These are phyloP conservation scores for Globisporangium acanthophoron DNA, from an alignment of 352 stramenopile species.

Conservation along the genomic window DNA sequence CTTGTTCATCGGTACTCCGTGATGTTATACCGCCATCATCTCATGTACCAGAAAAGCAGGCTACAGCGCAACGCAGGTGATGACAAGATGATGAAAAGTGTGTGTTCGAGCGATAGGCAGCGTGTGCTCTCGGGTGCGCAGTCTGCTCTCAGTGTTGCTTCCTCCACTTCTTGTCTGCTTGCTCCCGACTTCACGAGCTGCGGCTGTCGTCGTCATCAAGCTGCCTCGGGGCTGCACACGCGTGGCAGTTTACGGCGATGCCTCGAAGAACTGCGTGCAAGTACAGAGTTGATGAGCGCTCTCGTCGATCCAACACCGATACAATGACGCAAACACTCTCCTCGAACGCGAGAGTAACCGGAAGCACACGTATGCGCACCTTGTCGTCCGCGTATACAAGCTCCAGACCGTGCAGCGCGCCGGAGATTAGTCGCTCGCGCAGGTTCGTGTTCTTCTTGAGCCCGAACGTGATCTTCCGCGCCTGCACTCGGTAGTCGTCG, in stretches of 20 bases:
- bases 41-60: too few relatives aligned
- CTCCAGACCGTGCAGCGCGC: slow-evolving; percentile 60
- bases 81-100: too few relatives aligned
- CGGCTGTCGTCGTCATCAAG: neutral
- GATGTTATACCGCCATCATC: too few relatives aligned
- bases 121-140: too few relatives aligned
- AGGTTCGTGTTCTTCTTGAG: slow-evolving; percentile 62
- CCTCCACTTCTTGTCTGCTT: too few relatives aligned
- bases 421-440: slow-evolving; percentile 58
- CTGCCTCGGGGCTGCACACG: neutral
- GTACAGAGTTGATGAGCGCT: neutral
- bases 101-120: too few relatives aligned
- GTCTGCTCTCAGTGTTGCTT: too few relatives aligned
- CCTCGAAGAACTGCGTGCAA: slow-evolving; percentile 11
- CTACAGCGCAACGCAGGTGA: too few relatives aligned
- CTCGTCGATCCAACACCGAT: too few relatives aligned
- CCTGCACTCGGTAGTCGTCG: slow-evolving; percentile 67
- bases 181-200: too few relatives aligned
- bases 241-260: slow-evolving; percentile 6
- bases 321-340: too few relatives aligned
- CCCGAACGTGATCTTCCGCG: slow-evolving; percentile 75
- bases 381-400: slow-evolving; percentile 67
- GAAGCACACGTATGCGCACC: slow-evolving; percentile 18
- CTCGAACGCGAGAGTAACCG: too few relatives aligned
- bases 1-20: neutral